These are phyloP conservation scores for Fusarium sp. DNA, from an alignment of 2,329 filamentous ascomycete species.

Conservation along the genomic window DNA sequence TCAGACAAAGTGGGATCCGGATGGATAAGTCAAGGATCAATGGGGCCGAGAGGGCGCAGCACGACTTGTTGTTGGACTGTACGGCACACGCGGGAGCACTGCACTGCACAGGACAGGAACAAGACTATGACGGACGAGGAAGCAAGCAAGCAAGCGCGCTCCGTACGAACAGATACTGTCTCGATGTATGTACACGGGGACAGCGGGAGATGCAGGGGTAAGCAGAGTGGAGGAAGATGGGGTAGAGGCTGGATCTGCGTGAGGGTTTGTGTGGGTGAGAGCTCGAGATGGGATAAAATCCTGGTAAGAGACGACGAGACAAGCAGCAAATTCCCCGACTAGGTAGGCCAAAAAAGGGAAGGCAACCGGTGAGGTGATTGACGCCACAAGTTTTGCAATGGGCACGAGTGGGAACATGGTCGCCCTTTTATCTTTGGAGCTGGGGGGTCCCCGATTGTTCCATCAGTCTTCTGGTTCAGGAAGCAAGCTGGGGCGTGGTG, in stretches of 20 bases:
- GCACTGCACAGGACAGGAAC: background rate
- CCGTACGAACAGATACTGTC: conserved; percentile 12
- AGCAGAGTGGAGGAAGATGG: conserved; percentile 25
- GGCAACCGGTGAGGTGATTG: conserved; percentile 42
- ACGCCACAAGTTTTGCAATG: conserved; percentile 45
- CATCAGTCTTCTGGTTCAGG: background rate
- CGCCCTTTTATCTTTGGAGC: conserved; percentile 27
- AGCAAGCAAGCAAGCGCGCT: conserved; percentile 7
- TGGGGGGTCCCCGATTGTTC: background rate
- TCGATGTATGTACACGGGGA: conserved; percentile 3
- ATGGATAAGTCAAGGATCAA: conserved; percentile 18
- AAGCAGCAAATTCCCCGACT: conserved; percentile 30
- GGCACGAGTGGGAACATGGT: conserved; percentile 30
- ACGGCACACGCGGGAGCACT: conserved; percentile 14
- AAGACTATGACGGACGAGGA: conserved; percentile 3
- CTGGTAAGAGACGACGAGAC: conserved; percentile 18
- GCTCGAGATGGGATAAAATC: conserved; percentile 28
- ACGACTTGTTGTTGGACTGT: conserved; percentile 8
- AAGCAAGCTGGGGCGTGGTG: conserved; percentile 11
- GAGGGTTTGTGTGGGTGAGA: conserved; percentile 23
- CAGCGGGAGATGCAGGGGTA: conserved; percentile 9
- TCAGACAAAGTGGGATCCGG: conserved; percentile 13
- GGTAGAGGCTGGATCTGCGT: conserved; percentile 23
- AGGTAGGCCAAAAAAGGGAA: conserved; percentile 25
- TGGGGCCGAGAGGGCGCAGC: conserved; percentile 8